Evolutionary conservation across 1,284 basidiomycete species (phyloP).

Genomic region (Amylostereum chailletii): DNA sequence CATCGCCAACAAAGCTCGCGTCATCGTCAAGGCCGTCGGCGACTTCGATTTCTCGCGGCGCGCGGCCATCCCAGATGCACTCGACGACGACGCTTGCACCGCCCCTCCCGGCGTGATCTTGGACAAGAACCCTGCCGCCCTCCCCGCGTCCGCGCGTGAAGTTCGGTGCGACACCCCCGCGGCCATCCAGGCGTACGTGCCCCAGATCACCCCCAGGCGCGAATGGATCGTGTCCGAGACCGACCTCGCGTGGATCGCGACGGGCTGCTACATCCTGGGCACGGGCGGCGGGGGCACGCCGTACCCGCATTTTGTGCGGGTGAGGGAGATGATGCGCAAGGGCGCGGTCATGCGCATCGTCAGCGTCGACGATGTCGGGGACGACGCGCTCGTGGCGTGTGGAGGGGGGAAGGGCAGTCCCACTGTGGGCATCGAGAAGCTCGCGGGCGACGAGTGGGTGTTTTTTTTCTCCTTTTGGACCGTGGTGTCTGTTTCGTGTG

Average conservation of each 20-base stretch:
- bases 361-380: slow-evolving; percentile 9
- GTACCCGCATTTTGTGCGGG: slow-evolving; percentile 13
- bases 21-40: slow-evolving; percentile 40
- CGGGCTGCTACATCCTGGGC: slow-evolving; percentile 17
- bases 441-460: slow-evolving; percentile 5
- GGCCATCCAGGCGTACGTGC: slow-evolving; percentile 20
- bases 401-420: slow-evolving; percentile 20
- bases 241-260: slow-evolving; percentile 21
- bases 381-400: slow-evolving; percentile 7
- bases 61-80: not conserved
- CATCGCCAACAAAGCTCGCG: slow-evolving; percentile 40
- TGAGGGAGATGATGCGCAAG: slow-evolving; percentile 14
- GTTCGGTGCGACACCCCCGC: no score
- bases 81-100: slow-evolving; percentile 2
- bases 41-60: slow-evolving; percentile 19
- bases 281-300: slow-evolving; percentile 19
- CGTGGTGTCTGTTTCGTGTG: not conserved
- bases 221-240: slow-evolving; percentile 26
- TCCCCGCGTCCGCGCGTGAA: not conserved
- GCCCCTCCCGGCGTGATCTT: not conserved
- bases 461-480: not conserved
- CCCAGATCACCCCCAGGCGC: slow-evolving; percentile 18
- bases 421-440: slow-evolving; percentile 16
- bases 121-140: not conserved
- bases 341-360: slow-evolving; percentile 16